Conservation (phyloP, 2,329 filamentous ascomycete genomes). For the Aureobasidium pullulans region DNA sequence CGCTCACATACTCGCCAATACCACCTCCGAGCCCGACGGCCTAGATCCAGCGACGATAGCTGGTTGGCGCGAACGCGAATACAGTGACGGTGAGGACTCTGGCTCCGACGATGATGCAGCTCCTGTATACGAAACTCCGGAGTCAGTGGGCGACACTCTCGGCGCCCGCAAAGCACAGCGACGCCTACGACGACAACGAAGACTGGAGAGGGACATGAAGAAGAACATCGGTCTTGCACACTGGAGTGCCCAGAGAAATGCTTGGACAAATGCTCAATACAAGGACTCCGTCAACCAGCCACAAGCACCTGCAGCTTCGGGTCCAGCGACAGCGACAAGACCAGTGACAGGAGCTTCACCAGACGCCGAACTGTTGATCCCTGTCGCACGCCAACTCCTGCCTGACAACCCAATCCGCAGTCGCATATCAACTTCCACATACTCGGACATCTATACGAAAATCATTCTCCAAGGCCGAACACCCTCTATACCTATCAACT, state of each 20-base stretch:
- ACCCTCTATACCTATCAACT: constrained; percentile 81
- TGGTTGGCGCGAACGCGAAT: constrained; percentile 37
- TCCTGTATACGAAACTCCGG: constrained; percentile 34
- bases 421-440: constrained; percentile 65
- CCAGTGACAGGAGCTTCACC: constrained; percentile 20
- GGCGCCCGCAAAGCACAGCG: constrained; percentile 24
- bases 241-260: constrained; percentile 69
- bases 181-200: constrained; percentile 31
- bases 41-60: neutral
- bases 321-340: constrained; percentile 17
- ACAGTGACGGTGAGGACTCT: constrained; percentile 29
- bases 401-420: constrained; percentile 71
- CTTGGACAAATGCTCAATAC: constrained; percentile 69
- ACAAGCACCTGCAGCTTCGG: neutral
- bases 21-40: no score
- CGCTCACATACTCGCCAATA: constrained; percentile 13
- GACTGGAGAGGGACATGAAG: constrained; percentile 35
- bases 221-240: constrained; percentile 81
- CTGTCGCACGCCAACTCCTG: constrained; percentile 65
- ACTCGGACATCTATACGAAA: constrained; percentile 82
- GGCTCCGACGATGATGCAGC: constrained; percentile 15
- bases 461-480: constrained; percentile 73
- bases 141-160: constrained; percentile 31
- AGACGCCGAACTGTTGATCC: constrained; percentile 46
- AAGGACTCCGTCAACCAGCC: constrained; percentile 33